These are phyloP conservation scores for Kwoniella pini DNA, from an alignment of 768 basidiomycete genomes.

Conservation along the genomic window DNA sequence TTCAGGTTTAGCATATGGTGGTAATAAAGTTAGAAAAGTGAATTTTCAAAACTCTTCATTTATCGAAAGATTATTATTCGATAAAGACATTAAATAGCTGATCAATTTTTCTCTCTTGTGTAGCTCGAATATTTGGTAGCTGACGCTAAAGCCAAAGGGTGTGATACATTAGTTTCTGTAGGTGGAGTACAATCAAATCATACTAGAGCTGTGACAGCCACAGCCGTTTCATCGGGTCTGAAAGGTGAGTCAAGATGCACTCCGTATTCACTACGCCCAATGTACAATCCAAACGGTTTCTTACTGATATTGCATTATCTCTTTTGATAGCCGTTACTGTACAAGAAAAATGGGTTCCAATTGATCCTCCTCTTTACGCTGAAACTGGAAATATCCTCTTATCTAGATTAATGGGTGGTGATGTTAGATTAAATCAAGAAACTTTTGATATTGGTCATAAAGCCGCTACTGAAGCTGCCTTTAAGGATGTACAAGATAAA, in stretches of 20 bases:
- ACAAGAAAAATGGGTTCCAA: slow-evolving; percentile 43
- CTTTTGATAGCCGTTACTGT: slow-evolving; percentile 27
- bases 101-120: neutral
- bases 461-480: slow-evolving; percentile 34
- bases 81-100: too few species aligned
- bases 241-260: slow-evolving; percentile 21
- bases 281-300: too few species aligned
- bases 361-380: slow-evolving; percentile 33
- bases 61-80: too few species aligned
- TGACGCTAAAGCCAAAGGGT: slow-evolving; percentile 36
- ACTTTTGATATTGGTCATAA: slow-evolving; percentile 40
- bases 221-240: slow-evolving; percentile 34
- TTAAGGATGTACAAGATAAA: slow-evolving; percentile 32
- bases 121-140: slow-evolving; percentile 43
- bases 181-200: slow-evolving; percentile 43
- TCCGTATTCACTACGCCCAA: too few species aligned
- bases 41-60: neutral
- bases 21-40: slow-evolving; percentile 42
- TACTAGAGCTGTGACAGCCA: slow-evolving; percentile 40
- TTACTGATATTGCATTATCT: too few species aligned
- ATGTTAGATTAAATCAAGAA: slow-evolving; percentile 38
- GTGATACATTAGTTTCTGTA: slow-evolving; percentile 39
- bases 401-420: slow-evolving; percentile 42
- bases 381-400: slow-evolving; percentile 37
- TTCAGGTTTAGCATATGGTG: slow-evolving; percentile 39